Base-by-base conservation (phyloP, 257 asterid genomes). In the Solanum gracilifrons region DNA sequence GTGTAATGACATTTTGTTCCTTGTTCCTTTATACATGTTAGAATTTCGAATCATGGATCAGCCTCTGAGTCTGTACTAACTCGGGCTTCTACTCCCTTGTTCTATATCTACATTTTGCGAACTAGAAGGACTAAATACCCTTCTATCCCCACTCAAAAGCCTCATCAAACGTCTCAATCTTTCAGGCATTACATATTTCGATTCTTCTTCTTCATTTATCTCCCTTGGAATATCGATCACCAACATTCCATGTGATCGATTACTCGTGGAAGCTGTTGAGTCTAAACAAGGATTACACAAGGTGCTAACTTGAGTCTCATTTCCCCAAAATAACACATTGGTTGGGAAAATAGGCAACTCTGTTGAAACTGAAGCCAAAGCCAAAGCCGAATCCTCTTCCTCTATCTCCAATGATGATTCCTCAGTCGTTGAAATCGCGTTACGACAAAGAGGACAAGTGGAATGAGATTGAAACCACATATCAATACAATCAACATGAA, bases 391-490 rank as follows among this genome's bases (percentile, higher is more conserved):
- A 32, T 1, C 25, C 41, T 72, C 75, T n/a, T 13, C 85, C 64
- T 15, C 16, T 43, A 7, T 7, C 69, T 69, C 84, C 32, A 29
- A 12, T 86, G 87, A 4, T 5, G 13, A 27, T 29, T 86, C 88
- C 1, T 18, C 77, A 3, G 55, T 25, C 0, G 13, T 43, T 32
- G 55, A 36, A 86, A 86, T 41, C 2, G 64, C 13, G 72, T 86
- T 86, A 43, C 88, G 83, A 71, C 88, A 86, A 29, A 86, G 68
- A 75, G 99, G 99, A 39, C 98, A 96, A 37, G 99, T 95, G 64
- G 96, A 92, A 91, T 96, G 98, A 25, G 98, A 94, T 3, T 92
- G 94, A 83, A 96, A 95, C 99, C 99, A 96, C 98, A 94, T 95
- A 66, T 96, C 99, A 32, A 96, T 96, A 87, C 99, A 96, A 11